Conservation (phyloP, 495 filamentous ascomycete genomes). For the Penicillium mononematosum region DNA sequence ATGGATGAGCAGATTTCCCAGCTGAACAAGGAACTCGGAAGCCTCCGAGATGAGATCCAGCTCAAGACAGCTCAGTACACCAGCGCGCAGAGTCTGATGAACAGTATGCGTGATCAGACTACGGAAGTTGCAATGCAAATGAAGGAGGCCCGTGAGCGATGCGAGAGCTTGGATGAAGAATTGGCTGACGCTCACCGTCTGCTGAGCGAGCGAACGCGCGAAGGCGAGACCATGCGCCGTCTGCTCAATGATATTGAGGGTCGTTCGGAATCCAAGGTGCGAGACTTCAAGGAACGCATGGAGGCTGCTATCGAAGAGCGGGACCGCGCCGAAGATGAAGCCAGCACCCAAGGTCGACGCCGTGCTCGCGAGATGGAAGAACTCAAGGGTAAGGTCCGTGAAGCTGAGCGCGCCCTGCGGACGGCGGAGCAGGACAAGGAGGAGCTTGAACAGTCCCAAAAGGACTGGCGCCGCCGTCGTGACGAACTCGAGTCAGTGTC, state of each 20-base stretch:
- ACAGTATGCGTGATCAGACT: conserved; percentile 89
- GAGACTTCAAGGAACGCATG: conserved; percentile 87
- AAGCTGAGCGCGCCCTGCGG: conserved; percentile 74
- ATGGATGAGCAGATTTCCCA: conserved; percentile 69
- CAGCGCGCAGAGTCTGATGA: conserved; percentile 79
- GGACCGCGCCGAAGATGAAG: conserved; percentile 89
- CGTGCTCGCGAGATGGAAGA: conserved; percentile 85
- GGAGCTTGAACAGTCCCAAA: conserved; percentile 67
- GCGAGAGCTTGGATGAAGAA: conserved; percentile 91
- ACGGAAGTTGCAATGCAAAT: conserved; percentile 88
- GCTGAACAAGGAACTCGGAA: conserved; percentile 60
- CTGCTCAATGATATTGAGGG: conserved; percentile 84
- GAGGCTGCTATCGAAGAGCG: conserved; percentile 87
- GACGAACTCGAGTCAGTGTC: conserved; percentile 72
- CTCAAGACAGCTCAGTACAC: conserved; percentile 82
- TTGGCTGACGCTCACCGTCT: conserved; percentile 83
- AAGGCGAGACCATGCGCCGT: conserved; percentile 92
- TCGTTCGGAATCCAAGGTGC: conserved; percentile 71
- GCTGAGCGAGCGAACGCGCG: conserved; percentile 87
- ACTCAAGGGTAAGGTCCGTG: conserved; percentile 70
- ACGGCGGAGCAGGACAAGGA: conserved; percentile 64
- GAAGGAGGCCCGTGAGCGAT: conserved; percentile 80
- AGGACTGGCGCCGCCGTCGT: conserved; percentile 68
- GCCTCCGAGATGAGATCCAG: conserved; percentile 77
- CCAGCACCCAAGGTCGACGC: conserved; percentile 70